phyloP scores from a whole-genome alignment of 768 basidiomycete genomes.

The Trametes villosa region DNA sequence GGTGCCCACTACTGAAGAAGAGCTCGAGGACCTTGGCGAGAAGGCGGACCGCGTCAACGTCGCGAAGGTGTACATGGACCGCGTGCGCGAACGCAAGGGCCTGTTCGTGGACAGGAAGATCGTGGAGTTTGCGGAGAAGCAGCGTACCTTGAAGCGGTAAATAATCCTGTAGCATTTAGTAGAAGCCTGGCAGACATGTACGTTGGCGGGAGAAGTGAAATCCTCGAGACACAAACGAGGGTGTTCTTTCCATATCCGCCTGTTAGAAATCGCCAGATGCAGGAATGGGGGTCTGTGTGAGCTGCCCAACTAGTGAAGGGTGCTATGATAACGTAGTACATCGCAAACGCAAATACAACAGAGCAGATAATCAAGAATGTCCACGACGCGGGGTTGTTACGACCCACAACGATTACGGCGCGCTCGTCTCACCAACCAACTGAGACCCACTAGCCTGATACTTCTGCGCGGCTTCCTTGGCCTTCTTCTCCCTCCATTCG shows the following conservation, averaged over 20 bases:
- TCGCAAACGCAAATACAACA: too few relatives aligned
- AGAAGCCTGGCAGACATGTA: too few relatives aligned
- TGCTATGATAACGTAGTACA: too few relatives aligned
- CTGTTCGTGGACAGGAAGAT: constrained; percentile 96
- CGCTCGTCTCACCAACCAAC: background rate
- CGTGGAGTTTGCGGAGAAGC: constrained; percentile 96
- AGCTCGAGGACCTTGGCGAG: constrained; percentile 94
- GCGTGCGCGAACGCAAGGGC: constrained; percentile 89
- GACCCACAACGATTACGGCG: background rate
- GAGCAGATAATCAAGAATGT: too few relatives aligned
- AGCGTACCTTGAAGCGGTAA: constrained; percentile 74
- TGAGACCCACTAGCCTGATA: background rate
- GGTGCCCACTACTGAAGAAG: constrained; percentile 97
- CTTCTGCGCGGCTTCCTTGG: constrained; percentile 43
- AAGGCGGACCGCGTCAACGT: constrained; percentile 93
- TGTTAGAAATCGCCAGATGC: too few relatives aligned
- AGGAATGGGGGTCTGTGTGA: too few relatives aligned
- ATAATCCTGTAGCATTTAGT: too few relatives aligned
- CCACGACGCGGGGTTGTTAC: too few relatives aligned
- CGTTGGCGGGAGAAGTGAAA: too few relatives aligned
- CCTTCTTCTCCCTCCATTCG: constrained; percentile 72
- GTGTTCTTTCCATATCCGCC: too few relatives aligned
- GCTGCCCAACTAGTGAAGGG: too few relatives aligned
- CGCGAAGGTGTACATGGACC: constrained; percentile 93
- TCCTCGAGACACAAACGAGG: too few relatives aligned